Conservation (phyloP, 1,284 basidiomycete genomes). For the Stygiomarasmius scandens region DNA sequence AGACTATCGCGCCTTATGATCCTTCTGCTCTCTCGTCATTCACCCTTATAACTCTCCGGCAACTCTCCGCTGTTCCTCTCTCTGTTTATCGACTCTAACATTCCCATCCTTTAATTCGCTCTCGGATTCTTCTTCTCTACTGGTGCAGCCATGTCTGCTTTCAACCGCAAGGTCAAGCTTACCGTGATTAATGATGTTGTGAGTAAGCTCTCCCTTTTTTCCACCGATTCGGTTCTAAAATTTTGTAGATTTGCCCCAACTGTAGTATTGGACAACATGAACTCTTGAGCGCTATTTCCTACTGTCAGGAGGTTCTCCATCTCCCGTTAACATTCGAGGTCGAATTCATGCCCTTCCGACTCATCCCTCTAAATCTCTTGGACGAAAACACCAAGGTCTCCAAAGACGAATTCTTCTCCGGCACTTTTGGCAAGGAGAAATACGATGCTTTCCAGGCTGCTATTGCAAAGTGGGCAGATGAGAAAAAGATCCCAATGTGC, state of each 20-base stretch:
- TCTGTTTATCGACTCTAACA: conserved; percentile 2
- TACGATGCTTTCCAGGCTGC: conserved; percentile 50
- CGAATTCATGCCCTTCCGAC: conserved; percentile 73
- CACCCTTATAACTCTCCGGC: not conserved
- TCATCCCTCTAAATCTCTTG: conserved; percentile 54
- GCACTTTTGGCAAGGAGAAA: conserved; percentile 62
- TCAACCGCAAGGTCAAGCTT: conserved; percentile 56
- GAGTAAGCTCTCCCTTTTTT: conserved; percentile 32
- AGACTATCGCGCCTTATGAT: not conserved
- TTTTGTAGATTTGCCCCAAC: conserved; percentile 64
- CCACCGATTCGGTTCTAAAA: conserved; percentile 9
- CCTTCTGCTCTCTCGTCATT: not conserved
- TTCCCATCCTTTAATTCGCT: not conserved
- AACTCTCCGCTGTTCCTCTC: not conserved
- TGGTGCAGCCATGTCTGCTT: conserved; percentile 33
- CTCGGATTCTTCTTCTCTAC: conserved; percentile 1
- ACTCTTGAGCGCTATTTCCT: conserved; percentile 65
- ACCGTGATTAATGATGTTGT: conserved; percentile 76
- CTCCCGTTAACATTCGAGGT: conserved; percentile 70
- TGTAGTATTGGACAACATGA: conserved; percentile 78
- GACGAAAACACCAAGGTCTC: conserved; percentile 47
- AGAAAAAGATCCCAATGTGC: conserved; percentile 70
- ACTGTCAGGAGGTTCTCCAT: conserved; percentile 59
- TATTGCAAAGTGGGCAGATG: conserved; percentile 55
- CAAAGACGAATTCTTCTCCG: conserved; percentile 51